Percentiles rank a stretch among this genome's conserved stretches.
These are phyloP conservation scores for Brettanomyces bruxellensis DNA, from an alignment of 805 yeast species.

Conservation along the genomic window DNA sequence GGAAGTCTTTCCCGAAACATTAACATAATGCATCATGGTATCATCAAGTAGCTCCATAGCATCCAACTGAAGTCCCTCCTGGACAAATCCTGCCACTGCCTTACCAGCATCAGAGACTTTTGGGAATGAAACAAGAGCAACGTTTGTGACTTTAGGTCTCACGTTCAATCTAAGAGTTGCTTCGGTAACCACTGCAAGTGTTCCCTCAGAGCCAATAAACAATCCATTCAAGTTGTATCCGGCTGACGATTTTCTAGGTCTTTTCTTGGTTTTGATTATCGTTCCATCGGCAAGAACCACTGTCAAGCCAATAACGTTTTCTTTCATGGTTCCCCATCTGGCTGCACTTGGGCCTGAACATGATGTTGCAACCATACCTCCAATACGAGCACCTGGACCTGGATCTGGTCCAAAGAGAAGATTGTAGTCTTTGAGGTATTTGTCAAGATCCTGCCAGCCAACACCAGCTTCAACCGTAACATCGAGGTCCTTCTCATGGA, in stretches of 20 bases:
- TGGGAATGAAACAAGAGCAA: conserved; percentile 68
- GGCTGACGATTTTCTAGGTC: conserved; percentile 73
- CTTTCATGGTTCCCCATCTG: conserved; percentile 76
- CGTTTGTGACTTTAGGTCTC: conserved; percentile 51
- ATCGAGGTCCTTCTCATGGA: conserved; percentile 61
- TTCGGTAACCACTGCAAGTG: conserved; percentile 64
- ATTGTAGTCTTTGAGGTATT: conserved; percentile 36
- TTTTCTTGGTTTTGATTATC: conserved; percentile 58
- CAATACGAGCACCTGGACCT: conserved; percentile 75
- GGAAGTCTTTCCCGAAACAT: conserved; percentile 46
- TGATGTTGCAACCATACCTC: conserved; percentile 71
- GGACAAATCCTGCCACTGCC: conserved; percentile 59
- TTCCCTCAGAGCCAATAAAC: conserved; percentile 80
- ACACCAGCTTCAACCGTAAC: conserved; percentile 70
- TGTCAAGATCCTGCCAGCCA: conserved; percentile 66
- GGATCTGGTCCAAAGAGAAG: conserved; percentile 68
- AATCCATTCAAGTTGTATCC: conserved; percentile 74
- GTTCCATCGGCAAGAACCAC: conserved; percentile 80
- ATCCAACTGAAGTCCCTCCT: conserved; percentile 60
- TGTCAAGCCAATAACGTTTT: conserved; percentile 57
- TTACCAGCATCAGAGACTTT: conserved; percentile 58
- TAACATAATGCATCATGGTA: conserved; percentile 65
- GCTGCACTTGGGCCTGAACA: conserved; percentile 79
- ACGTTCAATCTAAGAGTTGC: conserved; percentile 59
- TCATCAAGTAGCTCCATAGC: conserved; percentile 76